Evolutionary conservation across 805 yeast species (phyloP).

Genomic region (Starmerella potacharoeniae): DNA sequence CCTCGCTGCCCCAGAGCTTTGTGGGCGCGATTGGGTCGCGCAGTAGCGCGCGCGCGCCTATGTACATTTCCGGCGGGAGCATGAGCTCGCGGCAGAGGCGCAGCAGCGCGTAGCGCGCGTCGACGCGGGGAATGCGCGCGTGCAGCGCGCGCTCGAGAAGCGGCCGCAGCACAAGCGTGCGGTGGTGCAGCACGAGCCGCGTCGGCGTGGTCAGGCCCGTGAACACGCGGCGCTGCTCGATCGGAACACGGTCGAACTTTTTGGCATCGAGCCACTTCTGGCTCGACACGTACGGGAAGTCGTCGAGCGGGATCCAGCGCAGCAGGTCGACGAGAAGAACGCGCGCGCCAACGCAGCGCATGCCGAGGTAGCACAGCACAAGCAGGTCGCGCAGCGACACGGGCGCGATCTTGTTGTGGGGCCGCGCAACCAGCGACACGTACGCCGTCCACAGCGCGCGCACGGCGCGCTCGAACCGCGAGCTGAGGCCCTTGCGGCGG

Average conservation of each 20-base stretch:
- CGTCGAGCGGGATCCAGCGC: slow-evolving; percentile 9
- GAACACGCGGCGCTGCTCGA: slow-evolving; percentile 9
- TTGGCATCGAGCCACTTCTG: slow-evolving; percentile 3
- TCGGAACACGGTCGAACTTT: slow-evolving; percentile 1
- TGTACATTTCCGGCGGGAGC: slow-evolving; percentile 41
- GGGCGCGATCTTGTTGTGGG: neutral
- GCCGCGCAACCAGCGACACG: neutral
- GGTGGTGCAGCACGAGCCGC: slow-evolving; percentile 2
- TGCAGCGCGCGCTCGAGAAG: neutral
- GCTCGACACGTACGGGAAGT: slow-evolving; percentile 10
- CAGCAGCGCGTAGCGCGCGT: slow-evolving; percentile 7
- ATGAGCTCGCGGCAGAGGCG: slow-evolving; percentile 30
- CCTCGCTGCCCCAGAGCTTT: slow-evolving; percentile 4
- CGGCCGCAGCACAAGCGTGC: neutral
- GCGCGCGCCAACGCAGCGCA: slow-evolving; percentile 7
- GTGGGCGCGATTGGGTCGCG: neutral
- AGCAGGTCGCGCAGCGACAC: slow-evolving; percentile 8
- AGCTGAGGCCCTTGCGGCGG: neutral
- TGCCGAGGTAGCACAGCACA: slow-evolving; percentile 9
- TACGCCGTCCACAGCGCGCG: slow-evolving; percentile 14
- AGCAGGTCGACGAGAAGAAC: slow-evolving; percentile 11
- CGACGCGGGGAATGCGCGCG: neutral
- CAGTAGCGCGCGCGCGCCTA: slow-evolving; percentile 28
- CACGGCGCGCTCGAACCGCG: slow-evolving; percentile 2
- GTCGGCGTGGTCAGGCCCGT: slow-evolving; percentile 5